phyloP scores from a whole-genome alignment of 331 rosid genomes.

The Acacia concinna region DNA sequence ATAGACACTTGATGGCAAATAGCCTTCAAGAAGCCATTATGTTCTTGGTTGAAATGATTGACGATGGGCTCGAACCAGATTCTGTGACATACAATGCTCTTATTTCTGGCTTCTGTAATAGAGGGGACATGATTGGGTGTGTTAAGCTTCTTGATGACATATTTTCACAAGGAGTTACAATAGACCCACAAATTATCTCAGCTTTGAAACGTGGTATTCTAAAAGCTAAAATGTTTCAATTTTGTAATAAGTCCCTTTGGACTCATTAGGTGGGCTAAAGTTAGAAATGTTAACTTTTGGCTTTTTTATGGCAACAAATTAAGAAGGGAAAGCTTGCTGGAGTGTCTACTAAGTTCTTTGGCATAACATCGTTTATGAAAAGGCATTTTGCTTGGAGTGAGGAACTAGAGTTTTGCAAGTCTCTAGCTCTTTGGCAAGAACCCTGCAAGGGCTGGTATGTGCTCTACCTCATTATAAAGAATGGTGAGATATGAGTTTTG shows the following conservation, averaged over 20 bases:
- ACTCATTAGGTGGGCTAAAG: neutral
- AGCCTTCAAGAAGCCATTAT: slow-evolving; percentile 51
- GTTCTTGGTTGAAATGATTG: slow-evolving; percentile 58
- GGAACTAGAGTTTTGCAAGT: neutral
- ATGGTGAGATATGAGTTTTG: neutral
- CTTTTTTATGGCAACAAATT: neutral
- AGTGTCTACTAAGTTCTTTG: neutral
- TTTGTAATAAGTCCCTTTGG: slow-evolving; percentile 29
- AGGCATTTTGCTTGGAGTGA: neutral
- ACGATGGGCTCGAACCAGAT: slow-evolving; percentile 64
- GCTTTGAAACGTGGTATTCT: slow-evolving; percentile 51
- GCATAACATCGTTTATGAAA: neutral
- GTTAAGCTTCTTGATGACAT: slow-evolving; percentile 48
- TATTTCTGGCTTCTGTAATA: slow-evolving; percentile 44
- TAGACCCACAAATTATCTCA: slow-evolving; percentile 23
- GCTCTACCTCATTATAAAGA: neutral
- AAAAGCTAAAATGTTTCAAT: slow-evolving; percentile 51
- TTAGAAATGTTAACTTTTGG: neutral
- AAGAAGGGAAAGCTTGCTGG: neutral
- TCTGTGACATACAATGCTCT: slow-evolving; percentile 64
- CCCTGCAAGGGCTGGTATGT: neutral
- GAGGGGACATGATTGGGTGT: slow-evolving; percentile 49
- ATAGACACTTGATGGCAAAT: slow-evolving; percentile 50
- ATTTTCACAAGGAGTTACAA: slow-evolving; percentile 52
- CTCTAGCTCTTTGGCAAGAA: neutral